Evolutionary conservation across 2,329 filamentous ascomycete genomes (phyloP), one percentile per base, ranked within the genome.

Genomic region (Fusarium nelsonii): DNA sequence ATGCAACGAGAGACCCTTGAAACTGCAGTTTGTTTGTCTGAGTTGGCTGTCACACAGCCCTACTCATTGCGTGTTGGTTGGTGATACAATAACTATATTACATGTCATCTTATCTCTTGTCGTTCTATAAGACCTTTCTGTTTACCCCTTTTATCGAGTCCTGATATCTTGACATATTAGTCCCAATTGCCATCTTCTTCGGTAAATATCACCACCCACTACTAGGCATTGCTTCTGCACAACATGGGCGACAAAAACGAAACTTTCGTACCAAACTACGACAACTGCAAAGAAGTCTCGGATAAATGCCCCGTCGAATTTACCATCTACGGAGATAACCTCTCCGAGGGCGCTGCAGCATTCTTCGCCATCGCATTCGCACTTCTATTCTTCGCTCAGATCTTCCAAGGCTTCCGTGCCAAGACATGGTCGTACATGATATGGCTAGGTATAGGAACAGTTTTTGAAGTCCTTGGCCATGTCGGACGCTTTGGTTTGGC

Each of bases 381-480:
- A 20, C 23, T 80, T n/a, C 72, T 77, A 44, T 64, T 78, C 26
- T 45, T 80, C 50, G 71, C 70, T 8, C 80, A 81, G 51, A 46
- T 77, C 16, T 63, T 73, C 32, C 64, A 81, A 2, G 79, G 76
- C 2, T 63, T 78, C 14, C 71, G 72, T 10, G 78, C 77, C 34
- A 76, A 75, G 33, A 78, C 78, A 5, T 85, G 82, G 72, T 80
- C 79, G 1, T 75, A 78, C 63, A 79, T 80, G 37, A 74, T 82
- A 14, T 71, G 65, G 59, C 52, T 76, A 11, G 78, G 71, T 16
- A 71, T 81, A 8, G 82, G 81, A 10, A 80, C 78, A 9, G 61
- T 79, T 4, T 74, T 79, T 33, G 83, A 84, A 68, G 58, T 76
- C 15, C 68, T 81, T 6, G 82, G 82, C n/a, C 83, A 84, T 59